These are phyloP conservation scores for Prunus mira DNA, from an alignment of 306 rosid species.

Conservation along the genomic window DNA sequence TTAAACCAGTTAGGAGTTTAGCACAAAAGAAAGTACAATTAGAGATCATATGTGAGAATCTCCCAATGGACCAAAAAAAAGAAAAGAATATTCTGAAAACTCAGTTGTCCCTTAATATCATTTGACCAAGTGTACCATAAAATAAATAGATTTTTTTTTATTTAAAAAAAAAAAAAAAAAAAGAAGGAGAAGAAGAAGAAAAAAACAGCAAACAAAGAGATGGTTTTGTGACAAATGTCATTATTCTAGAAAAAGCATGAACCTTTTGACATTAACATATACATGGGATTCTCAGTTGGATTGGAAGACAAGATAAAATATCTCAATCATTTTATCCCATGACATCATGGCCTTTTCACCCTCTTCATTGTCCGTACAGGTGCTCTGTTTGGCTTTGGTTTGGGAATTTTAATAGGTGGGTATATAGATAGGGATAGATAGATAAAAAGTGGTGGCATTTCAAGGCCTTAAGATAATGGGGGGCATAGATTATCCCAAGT, in stretches of 20 bases:
- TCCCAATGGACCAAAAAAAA: not conserved
- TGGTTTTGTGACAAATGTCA: not conserved
- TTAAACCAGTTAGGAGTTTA: not conserved
- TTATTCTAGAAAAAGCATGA: not conserved
- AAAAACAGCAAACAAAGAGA: not conserved
- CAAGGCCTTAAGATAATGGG: constrained; percentile 10
- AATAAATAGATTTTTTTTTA: not conserved
- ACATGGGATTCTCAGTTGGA: not conserved
- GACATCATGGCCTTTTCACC: not conserved
- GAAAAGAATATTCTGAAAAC: not conserved
- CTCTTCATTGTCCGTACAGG: not conserved
- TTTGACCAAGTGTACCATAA: not conserved
- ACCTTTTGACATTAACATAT: not conserved
- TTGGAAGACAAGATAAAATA: not conserved
- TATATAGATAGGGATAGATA: not conserved
- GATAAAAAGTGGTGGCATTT: not conserved
- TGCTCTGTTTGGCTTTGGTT: not conserved
- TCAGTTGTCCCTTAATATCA: not conserved
- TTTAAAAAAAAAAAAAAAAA: too few species aligned
- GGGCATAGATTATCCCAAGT: constrained; percentile 19
- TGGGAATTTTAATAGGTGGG: constrained; percentile 1
- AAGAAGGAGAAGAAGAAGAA: not conserved
- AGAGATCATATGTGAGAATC: not conserved
- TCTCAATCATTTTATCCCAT: not conserved
- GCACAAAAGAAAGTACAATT: not conserved